Conservation (phyloP, 768 basidiomycete genomes). For the Paxillus ammoniavirescens region DNA sequence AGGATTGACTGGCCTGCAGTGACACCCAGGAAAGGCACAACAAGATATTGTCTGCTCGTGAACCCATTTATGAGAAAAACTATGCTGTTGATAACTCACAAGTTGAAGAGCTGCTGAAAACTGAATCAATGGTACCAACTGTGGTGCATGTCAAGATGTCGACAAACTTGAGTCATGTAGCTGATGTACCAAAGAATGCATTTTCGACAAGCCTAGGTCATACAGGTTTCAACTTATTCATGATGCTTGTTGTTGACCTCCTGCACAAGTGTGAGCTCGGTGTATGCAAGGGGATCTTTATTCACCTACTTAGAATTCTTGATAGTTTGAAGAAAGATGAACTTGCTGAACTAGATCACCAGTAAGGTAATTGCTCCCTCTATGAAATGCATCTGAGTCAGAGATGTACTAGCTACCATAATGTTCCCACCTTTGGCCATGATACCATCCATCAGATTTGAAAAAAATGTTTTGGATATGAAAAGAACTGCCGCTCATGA, state of each 20-base stretch:
- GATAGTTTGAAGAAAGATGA: constrained; percentile 1
- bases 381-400: not conserved
- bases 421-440: constrained; percentile 23
- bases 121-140: constrained; percentile 20
- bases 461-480: constrained; percentile 16
- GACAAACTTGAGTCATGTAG: too few relatives aligned
- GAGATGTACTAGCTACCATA: constrained; percentile 13
- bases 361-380: not conserved
- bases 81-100: constrained; percentile 1
- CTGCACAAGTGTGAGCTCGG: constrained; percentile 34
- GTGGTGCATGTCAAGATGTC: not conserved
- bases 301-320: constrained; percentile 27
- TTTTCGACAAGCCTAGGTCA: constrained; percentile 18
- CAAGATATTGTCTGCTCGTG: not conserved
- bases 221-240: constrained; percentile 20
- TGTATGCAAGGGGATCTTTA: constrained; percentile 27
- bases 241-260: constrained; percentile 27
- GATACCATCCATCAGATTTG: constrained; percentile 23
- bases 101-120: constrained; percentile 11
- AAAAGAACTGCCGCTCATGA: constrained; percentile 25
- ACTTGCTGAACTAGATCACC: constrained; percentile 12
- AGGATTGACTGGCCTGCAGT: not conserved
- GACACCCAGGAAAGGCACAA: not conserved
- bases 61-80: constrained; percentile 13
- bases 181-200: constrained; percentile 21